Conservation (phyloP, 306 rosid genomes). For the Ammopiptanthus mongolicus region DNA sequence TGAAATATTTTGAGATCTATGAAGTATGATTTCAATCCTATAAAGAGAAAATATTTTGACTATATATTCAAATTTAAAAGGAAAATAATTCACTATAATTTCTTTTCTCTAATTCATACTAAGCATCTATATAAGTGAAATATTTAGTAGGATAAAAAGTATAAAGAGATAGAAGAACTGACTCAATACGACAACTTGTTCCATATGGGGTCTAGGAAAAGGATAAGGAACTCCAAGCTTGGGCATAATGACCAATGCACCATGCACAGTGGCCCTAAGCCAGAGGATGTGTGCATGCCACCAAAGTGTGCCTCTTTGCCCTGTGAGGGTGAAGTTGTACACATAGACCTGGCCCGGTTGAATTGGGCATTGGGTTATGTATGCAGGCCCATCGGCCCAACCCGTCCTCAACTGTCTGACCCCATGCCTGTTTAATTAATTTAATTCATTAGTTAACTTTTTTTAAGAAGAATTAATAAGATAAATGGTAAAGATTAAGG, state of each 20-base stretch:
- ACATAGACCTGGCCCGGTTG: slow-evolving; percentile 55
- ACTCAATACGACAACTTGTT: slow-evolving; percentile 59
- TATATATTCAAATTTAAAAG: neutral
- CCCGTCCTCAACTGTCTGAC: slow-evolving; percentile 67
- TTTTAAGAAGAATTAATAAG: neutral
- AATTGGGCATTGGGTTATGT: slow-evolving; percentile 87
- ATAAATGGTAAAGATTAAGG: neutral
- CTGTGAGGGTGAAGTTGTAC: slow-evolving; percentile 78
- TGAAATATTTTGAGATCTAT: neutral
- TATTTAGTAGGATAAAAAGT: neutral
- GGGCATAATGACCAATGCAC: slow-evolving; percentile 77
- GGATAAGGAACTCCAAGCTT: slow-evolving; percentile 90
- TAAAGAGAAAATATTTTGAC: neutral
- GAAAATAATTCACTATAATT: neutral
- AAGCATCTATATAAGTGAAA: neutral
- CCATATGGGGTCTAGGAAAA: slow-evolving; percentile 68
- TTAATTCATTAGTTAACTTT: neutral
- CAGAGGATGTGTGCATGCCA: slow-evolving; percentile 93
- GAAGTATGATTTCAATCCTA: neutral
- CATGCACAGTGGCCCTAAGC: slow-evolving; percentile 85
- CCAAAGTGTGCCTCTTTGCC: slow-evolving; percentile 86
- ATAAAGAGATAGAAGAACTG: neutral
- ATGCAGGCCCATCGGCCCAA: slow-evolving; percentile 96
- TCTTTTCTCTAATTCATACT: neutral
- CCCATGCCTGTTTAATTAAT: slow-evolving; percentile 60